Conservation (phyloP, 768 basidiomycete species). For the Guyanaporus albipodus region DNA sequence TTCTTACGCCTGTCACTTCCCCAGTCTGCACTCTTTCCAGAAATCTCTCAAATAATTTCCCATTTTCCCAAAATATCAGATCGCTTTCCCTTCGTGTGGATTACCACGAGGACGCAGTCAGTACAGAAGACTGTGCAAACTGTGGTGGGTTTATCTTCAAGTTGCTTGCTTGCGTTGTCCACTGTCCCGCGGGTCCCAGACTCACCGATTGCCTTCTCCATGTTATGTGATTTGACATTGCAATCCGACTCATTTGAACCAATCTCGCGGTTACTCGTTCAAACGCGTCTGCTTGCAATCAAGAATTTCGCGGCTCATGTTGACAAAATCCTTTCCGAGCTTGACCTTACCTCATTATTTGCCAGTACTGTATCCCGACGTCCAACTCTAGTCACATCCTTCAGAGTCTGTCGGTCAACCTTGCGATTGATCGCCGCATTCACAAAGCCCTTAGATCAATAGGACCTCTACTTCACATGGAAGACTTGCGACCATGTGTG, state of each 20-base stretch:
- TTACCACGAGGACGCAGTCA: no score
- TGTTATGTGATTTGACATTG: not conserved
- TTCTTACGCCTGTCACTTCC: not conserved
- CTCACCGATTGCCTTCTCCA: not conserved
- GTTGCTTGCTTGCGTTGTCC: not conserved
- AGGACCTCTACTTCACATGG: not conserved
- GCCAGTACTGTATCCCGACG: not conserved
- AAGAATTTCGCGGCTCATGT: not conserved
- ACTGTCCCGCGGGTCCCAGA: not conserved
- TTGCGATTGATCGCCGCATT: no score
- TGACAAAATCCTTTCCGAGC: not conserved
- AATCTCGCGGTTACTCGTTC: not conserved
- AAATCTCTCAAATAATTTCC: not conserved
- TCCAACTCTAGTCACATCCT: not conserved
- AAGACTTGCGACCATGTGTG: not conserved
- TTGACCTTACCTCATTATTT: not conserved
- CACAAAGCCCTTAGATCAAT: not conserved
- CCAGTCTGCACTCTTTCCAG: not conserved
- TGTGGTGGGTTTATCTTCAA: conserved; percentile 1
- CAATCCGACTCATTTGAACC: not conserved
- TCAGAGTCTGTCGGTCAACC: not conserved
- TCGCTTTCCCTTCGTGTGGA: not conserved
- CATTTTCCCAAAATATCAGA: not conserved
- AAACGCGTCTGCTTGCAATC: not conserved
- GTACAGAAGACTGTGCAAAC: no score